A percentile compares a stretch with the other conserved stretches of the same genome.
Evolutionary conservation across 2,329 filamentous ascomycete genomes (phyloP).

Genomic region (Dactylellina cionopaga): DNA sequence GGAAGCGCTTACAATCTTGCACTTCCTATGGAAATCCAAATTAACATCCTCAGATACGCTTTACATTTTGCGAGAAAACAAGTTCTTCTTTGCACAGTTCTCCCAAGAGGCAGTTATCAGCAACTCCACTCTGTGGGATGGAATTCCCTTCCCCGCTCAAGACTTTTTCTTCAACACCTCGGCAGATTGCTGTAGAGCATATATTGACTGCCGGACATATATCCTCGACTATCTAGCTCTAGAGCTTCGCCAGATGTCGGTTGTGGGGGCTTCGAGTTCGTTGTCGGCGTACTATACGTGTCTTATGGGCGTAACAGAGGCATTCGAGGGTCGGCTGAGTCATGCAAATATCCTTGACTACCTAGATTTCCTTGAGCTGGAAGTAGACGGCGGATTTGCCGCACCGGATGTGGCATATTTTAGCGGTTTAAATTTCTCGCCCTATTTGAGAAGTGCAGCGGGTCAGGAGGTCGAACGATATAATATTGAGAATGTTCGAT

Average conservation of each 20-base stretch:
- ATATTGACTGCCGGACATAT: constrained; percentile 78
- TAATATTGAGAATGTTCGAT: constrained; percentile 75
- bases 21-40: constrained; percentile 83
- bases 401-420: constrained; percentile 53
- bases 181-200: constrained; percentile 76
- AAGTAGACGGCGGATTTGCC: constrained; percentile 63
- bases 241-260: constrained; percentile 72
- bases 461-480: constrained; percentile 64
- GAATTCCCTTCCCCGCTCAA: constrained; percentile 67
- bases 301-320: constrained; percentile 48
- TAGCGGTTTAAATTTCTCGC: constrained; percentile 54
- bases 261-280: constrained; percentile 57
- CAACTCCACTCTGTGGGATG: constrained; percentile 77
- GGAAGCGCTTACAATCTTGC: constrained; percentile 69
- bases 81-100: constrained; percentile 81
- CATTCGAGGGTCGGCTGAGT: constrained; percentile 35
- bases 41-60: constrained; percentile 80
- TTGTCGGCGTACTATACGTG: constrained; percentile 61
- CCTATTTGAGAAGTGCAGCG: constrained; percentile 55
- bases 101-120: constrained; percentile 76
- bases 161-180: constrained; percentile 64
- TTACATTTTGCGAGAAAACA: constrained; percentile 79
- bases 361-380: constrained; percentile 85
- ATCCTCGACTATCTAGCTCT: constrained; percentile 85
- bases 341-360: constrained; percentile 85